These are phyloP conservation scores for Candida tropicalis DNA, from an alignment of 1,139 yeast species.

Conservation along the genomic window DNA sequence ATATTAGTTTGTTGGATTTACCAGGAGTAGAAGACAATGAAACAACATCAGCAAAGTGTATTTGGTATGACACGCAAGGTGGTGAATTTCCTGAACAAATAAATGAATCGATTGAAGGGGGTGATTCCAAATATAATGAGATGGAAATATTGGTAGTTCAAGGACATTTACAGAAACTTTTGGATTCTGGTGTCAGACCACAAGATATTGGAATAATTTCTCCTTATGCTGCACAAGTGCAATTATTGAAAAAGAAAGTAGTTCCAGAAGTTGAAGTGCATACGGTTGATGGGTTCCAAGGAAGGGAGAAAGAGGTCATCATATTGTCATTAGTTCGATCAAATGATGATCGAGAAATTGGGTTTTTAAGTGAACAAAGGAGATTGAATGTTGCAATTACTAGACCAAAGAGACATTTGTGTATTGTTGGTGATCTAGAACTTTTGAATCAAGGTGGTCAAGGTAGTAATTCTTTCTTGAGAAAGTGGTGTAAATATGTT, in stretches of 20 bases:
- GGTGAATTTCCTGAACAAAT: constrained; percentile 73
- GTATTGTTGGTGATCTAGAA: constrained; percentile 86
- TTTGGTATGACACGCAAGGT: constrained; percentile 96
- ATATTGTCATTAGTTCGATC: constrained; percentile 48
- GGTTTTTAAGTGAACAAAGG: constrained; percentile 72
- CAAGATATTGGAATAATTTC: constrained; percentile 78
- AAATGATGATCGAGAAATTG: constrained; percentile 61
- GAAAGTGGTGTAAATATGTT: constrained; percentile 71
- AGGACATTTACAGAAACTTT: constrained; percentile 55
- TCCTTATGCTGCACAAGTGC: constrained; percentile 88
- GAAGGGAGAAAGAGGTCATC: constrained; percentile 81
- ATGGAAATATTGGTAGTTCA: constrained; percentile 67
- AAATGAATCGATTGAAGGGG: constrained; percentile 38
- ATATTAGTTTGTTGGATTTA: constrained; percentile 57
- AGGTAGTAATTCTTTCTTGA: constrained; percentile 42
- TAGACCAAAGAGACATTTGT: constrained; percentile 82
- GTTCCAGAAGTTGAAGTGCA: constrained; percentile 36
- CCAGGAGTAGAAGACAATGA: constrained; percentile 47
- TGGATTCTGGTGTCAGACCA: constrained; percentile 49
- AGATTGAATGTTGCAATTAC: constrained; percentile 91
- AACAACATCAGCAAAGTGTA: constrained; percentile 33
- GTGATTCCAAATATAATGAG: constrained; percentile 67
- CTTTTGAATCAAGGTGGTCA: constrained; percentile 43
- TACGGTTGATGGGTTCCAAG: constrained; percentile 55
- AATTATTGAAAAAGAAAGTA: constrained; percentile 49